Evolutionary conservation across 1,284 basidiomycete species (phyloP).

Genomic region (Tylopilus microsporus): DNA sequence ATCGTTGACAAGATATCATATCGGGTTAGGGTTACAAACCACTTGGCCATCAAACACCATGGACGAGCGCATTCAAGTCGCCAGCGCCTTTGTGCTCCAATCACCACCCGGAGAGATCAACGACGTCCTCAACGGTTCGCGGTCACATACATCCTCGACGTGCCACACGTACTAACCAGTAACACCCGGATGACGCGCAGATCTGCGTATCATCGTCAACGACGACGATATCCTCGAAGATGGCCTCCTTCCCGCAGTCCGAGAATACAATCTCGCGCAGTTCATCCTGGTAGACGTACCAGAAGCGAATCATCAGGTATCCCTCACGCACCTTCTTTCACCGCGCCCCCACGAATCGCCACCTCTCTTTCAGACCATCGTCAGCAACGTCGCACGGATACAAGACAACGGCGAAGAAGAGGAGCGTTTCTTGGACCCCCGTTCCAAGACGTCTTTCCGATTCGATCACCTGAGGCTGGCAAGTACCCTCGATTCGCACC

Average conservation of each 20-base stretch:
- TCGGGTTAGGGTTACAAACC: conserved; percentile 26
- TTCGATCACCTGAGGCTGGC: conserved; percentile 82
- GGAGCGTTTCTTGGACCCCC: conserved; percentile 75
- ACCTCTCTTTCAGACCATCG: conserved; percentile 53
- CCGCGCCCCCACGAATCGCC: background rate
- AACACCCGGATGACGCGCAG: conserved; percentile 38
- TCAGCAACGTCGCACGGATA: conserved; percentile 64
- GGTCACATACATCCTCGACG: background rate
- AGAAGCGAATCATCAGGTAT: conserved; percentile 65
- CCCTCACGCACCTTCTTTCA: conserved; percentile 10
- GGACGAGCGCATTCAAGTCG: conserved; percentile 62
- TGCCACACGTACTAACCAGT: background rate
- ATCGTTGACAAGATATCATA: conserved; percentile 24
- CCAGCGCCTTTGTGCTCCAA: conserved; percentile 77
- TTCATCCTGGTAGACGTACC: conserved; percentile 76
- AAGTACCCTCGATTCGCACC: conserved; percentile 15
- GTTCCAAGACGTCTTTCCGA: conserved; percentile 68
- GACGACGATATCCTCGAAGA: conserved; percentile 78
- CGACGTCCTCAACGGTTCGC: conserved; percentile 82
- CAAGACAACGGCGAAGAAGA: conserved; percentile 37
- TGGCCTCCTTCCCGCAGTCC: conserved; percentile 70
- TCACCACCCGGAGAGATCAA: conserved; percentile 94
- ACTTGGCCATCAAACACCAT: conserved; percentile 43
- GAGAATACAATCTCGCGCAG: conserved; percentile 81
- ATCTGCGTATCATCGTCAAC: conserved; percentile 81